Evolutionary conservation across 768 basidiomycete species (phyloP).

Genomic region (Neoboletus subvelutipes): DNA sequence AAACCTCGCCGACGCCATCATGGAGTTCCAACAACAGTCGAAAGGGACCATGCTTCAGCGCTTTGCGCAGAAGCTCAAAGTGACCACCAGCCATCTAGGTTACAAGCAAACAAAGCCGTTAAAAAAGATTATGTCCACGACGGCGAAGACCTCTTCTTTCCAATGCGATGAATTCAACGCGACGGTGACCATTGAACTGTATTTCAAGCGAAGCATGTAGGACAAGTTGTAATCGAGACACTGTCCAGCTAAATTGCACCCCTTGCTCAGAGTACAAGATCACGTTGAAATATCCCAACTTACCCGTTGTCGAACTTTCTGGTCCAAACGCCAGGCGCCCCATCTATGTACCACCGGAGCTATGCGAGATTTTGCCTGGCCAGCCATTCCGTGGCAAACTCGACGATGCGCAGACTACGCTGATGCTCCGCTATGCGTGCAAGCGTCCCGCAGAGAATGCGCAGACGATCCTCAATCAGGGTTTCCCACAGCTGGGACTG

Average conservation of each 20-base stretch:
- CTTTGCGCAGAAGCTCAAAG: conserved; percentile 54
- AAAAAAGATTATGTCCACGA: conserved; percentile 36
- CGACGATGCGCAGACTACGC: conserved; percentile 53
- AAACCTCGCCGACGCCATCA: conserved; percentile 59
- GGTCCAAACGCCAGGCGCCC: conserved; percentile 30
- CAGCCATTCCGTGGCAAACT: conserved; percentile 63
- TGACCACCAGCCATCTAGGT: conserved; percentile 56
- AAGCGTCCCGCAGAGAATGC: conserved; percentile 62
- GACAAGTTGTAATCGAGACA: background rate
- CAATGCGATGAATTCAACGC: conserved; percentile 54
- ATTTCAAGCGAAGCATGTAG: conserved; percentile 58
- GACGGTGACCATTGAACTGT: conserved; percentile 57
- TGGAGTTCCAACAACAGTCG: conserved; percentile 44
- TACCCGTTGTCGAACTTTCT: conserved; percentile 58
- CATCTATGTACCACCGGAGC: conserved; percentile 60
- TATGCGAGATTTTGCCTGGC: conserved; percentile 63
- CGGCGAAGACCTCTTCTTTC: conserved; percentile 52
- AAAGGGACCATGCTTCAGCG: conserved; percentile 43
- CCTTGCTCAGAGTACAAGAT: conserved; percentile 54
- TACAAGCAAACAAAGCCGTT: conserved; percentile 52
- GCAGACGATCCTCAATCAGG: conserved; percentile 52
- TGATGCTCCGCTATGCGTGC: conserved; percentile 73
- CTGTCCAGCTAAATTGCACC: conserved; percentile 6
- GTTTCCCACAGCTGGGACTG: conserved; percentile 57
- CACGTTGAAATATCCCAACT: conserved; percentile 45